Base-by-base conservation (phyloP, 495 filamentous ascomycete genomes). In the Chaetomium cochliodes region DNA sequence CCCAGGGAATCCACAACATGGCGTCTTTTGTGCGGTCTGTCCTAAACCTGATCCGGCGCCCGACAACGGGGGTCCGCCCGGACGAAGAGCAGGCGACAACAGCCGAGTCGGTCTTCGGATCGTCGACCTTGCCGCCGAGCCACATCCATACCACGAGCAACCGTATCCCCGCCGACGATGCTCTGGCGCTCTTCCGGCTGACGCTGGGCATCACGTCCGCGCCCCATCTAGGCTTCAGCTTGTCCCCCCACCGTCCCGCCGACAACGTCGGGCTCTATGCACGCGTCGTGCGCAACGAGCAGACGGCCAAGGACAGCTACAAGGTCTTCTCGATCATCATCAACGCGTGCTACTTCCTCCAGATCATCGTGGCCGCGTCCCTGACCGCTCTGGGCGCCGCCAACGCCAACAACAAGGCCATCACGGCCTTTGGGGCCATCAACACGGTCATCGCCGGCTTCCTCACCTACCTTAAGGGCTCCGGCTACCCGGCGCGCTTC, bases 401-500 rank as follows among this genome's bases (percentile, higher is more conserved):
- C 57, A 59, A 23, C 42, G 57, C 57, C 25, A 28, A 49, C 42
- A 59, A 49, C 57, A 59, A 37, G 57, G 57, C 42, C 57, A 49
- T 59, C 57, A 49, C 42, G 0, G 57, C 57, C 16, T 49, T 59
- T 7, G 57, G 57, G 2, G 23, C 57, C 25, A 49, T 59, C 25
- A 59, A 59, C 57, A 49, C 41, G 16, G 26, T 59, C 26, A 30
- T 59, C 26, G 57, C 57, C 23, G 57, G 57, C 18, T 59, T 59
- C 26, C 57, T 59, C 16, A 58, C 22, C 56, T 58, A 46, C 56
- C 56, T 58, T 41, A 58, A 58, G 56, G 56, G 56, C 39, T 58
- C 56, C 5, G 56, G 56, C 39, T 58, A 58, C 56, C 56, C 56
- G 22, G 56, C 56, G 5, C 56, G 56, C 23, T 47, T 49, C 42